phyloP scores from a whole-genome alignment of 2,329 filamentous ascomycete genomes.

The Corinectria fuckeliana region DNA sequence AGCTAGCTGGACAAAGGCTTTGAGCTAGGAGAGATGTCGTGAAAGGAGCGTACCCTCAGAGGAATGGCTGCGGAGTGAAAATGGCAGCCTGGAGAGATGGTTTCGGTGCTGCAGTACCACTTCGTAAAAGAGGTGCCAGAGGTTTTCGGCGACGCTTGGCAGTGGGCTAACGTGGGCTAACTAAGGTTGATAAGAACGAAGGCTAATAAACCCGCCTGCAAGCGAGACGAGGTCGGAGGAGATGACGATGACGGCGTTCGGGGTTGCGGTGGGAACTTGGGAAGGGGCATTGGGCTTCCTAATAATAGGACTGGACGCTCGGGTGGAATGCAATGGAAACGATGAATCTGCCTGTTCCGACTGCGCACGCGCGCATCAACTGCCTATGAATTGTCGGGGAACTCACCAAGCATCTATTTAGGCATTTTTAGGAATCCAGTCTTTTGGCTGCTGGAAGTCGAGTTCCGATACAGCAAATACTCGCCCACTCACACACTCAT shows the following conservation, averaged over 20 bases:
- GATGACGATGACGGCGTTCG: constrained; percentile 7
- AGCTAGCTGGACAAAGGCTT: not conserved
- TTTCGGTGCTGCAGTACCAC: constrained; percentile 9
- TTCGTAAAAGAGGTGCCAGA: constrained; percentile 10
- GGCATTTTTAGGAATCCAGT: not conserved
- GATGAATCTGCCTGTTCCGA: constrained; percentile 8
- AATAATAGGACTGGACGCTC: not conserved
- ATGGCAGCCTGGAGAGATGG: constrained; percentile 4
- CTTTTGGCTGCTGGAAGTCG: not conserved
- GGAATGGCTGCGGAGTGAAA: not conserved
- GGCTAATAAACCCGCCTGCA: constrained; percentile 17
- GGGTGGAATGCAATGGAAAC: constrained; percentile 13
- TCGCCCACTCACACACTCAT: not conserved
- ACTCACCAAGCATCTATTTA: not conserved
- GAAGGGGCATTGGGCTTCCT: not conserved
- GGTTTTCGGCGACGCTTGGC: constrained; percentile 7
- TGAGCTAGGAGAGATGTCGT: constrained; percentile 5
- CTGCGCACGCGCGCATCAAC: constrained; percentile 15
- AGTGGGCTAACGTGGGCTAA: constrained; percentile 10
- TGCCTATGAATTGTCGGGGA: not conserved
- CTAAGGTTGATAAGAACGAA: constrained; percentile 13
- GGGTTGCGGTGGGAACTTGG: not conserved
- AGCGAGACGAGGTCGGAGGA: constrained; percentile 10
- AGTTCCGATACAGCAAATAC: not conserved
- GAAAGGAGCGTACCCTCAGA: not conserved